phyloP scores from a whole-genome alignment of 257 asterid species.

The Nicotiana sylvestris region DNA sequence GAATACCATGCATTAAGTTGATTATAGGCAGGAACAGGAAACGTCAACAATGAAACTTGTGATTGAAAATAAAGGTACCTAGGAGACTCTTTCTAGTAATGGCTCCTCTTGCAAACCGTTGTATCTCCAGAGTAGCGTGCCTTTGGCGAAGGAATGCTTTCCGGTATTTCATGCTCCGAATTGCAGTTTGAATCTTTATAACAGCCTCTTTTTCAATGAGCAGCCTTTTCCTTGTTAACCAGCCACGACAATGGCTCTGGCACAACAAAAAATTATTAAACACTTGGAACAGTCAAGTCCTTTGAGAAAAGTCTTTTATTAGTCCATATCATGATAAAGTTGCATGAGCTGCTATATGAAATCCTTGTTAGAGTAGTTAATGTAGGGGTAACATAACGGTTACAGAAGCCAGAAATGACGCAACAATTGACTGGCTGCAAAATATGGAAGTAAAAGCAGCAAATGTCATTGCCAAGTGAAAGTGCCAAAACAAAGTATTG shows the following conservation, averaged over 20 bases:
- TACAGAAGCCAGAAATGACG: background rate
- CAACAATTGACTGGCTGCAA: background rate
- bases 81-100: conserved; percentile 60
- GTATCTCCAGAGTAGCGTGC: conserved; percentile 55
- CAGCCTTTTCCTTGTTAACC: conserved; percentile 58
- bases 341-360: conserved; percentile 6
- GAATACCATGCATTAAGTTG: conserved; percentile 10
- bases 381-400: background rate
- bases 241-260: conserved; percentile 66
- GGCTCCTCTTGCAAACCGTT: conserved; percentile 64
- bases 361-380: background rate
- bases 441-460: background rate
- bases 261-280: conserved; percentile 13
- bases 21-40: conserved; percentile 11
- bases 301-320: background rate
- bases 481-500: background rate
- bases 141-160: conserved; percentile 37
- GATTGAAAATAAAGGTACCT: conserved; percentile 30
- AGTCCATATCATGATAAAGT: background rate
- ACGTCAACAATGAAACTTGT: background rate
- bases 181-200: conserved; percentile 52
- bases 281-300: background rate
- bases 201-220: conserved; percentile 51
- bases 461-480: background rate
- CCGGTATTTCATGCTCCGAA: conserved; percentile 42